Percentiles rank a stretch among this genome's conserved stretches.
These are phyloP conservation scores for Phytophthora capsici DNA, from an alignment of 352 stramenopile genomes.

Conservation along the genomic window DNA sequence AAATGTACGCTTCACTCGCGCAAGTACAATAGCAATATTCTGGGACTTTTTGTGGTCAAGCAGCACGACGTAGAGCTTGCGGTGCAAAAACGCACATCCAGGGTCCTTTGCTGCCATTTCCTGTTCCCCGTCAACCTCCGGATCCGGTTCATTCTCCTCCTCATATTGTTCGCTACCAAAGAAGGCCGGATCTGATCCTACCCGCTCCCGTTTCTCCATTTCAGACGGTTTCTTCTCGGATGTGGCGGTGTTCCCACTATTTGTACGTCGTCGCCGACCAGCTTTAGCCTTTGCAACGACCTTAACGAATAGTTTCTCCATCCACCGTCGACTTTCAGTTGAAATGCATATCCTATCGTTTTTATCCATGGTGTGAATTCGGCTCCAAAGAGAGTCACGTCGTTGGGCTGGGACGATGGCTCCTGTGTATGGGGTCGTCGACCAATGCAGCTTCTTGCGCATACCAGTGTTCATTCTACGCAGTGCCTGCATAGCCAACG, in stretches of 20 bases:
- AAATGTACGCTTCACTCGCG: constrained; percentile 73
- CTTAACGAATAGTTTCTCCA: constrained; percentile 83
- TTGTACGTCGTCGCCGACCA: constrained; percentile 23
- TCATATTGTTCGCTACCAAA: constrained; percentile 28
- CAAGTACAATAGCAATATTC: constrained; percentile 84
- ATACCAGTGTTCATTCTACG: constrained; percentile 63
- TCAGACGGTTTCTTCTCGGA: constrained; percentile 25
- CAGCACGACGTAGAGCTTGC: constrained; percentile 66
- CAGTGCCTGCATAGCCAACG: constrained; percentile 41
- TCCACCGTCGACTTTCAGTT: constrained; percentile 60
- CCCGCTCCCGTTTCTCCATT: constrained; percentile 21
- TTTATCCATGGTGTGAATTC: constrained; percentile 35
- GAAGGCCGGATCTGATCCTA: constrained; percentile 15
- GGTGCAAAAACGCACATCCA: constrained; percentile 35
- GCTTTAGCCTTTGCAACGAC: constrained; percentile 38
- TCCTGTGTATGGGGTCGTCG: constrained; percentile 51
- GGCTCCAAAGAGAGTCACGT: constrained; percentile 63
- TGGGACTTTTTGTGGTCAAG: constrained; percentile 88
- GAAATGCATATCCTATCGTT: constrained; percentile 55
- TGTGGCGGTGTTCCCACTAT: constrained; percentile 9
- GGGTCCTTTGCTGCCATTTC: constrained; percentile 7
- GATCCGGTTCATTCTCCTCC: constrained; percentile 31
- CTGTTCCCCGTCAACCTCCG: constrained; percentile 18
- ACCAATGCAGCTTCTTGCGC: constrained; percentile 84
- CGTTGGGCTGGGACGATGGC: constrained; percentile 33